phyloP scores from a whole-genome alignment of 352 stramenopile species.

The Thalassiosira mediterranea region DNA sequence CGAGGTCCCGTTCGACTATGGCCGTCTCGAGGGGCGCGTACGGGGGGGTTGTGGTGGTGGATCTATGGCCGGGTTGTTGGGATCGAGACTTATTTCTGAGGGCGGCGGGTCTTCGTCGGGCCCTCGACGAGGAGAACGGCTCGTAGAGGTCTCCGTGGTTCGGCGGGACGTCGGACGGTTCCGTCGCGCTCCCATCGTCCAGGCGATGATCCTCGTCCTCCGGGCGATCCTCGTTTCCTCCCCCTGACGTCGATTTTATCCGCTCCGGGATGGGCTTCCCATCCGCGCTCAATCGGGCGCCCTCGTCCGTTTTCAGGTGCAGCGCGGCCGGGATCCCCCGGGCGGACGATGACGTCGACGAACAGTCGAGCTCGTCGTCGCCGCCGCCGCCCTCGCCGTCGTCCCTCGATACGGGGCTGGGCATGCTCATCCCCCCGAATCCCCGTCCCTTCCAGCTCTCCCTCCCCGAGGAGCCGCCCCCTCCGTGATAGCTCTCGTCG shows the following conservation, averaged over 20 bases:
- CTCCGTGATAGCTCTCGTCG: not conserved
- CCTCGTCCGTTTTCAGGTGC: no score
- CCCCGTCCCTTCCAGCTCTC: slow-evolving; percentile 49
- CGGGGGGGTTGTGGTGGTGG: slow-evolving; percentile 9
- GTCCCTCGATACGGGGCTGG: no score
- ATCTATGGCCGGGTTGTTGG: no score
- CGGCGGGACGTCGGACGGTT: not conserved
- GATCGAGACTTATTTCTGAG: not conserved
- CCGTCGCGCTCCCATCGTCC: not conserved
- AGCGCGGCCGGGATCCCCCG: not conserved
- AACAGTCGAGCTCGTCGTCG: not conserved
- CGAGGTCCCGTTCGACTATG: slow-evolving; percentile 57
- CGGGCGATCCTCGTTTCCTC: not conserved
- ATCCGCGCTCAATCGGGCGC: not conserved
- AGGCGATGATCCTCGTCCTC: not conserved
- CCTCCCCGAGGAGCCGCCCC: slow-evolving; percentile 3
- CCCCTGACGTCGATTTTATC: no score
- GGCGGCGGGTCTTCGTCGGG: not conserved
- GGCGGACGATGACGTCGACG: not conserved
- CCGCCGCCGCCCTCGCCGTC: no score
- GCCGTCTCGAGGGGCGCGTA: slow-evolving; percentile 49
- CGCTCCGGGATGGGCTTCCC: not conserved
- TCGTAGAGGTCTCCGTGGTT: slow-evolving; percentile 13
- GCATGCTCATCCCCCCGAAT: slow-evolving; percentile 40
- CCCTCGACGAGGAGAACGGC: not conserved